Base-by-base conservation (phyloP, 176 grass and related monocot genomes). In the Bonia amplexicaulis region DNA sequence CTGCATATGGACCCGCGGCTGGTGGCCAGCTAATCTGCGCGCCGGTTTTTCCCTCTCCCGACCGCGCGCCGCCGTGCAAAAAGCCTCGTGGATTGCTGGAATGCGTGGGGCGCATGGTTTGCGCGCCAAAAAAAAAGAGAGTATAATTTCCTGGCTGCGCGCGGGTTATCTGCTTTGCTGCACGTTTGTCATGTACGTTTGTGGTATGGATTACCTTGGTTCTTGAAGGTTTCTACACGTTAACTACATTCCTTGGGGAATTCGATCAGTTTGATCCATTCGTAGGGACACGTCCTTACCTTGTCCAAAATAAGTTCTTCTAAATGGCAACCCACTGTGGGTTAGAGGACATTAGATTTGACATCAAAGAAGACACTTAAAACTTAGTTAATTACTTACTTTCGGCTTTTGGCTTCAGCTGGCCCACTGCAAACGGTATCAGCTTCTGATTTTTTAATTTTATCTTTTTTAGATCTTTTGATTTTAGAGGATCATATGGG, bases 271-370 rank as follows among this genome's bases (percentile, higher is more conserved):
- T 83, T 74, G 69, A 81, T 68, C 62, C 40, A 40, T 52, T 83
- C 80, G 16, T 64, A 54, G 16, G 66, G 35, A 25, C 51, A 52
- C 42, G 73, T 77, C 79, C 64, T 39, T 62, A 53, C 79, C 63
- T 27, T 63, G 27, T 88, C 86, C 71, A 3, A 44, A 63, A 49
- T 27, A 52, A 63, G 49, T 40, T 66, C 66, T 61, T 83, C 87
- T 81, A 88, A 79, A 84, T 88, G 81, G 81, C 80, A 12, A 48
- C 55, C 45, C 48, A 10, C 17, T 78, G 65, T 47, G 17, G 19
- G 65, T 49, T 71, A 49, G 33, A 59, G 33, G 68, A 16, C 66
- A 64, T 59, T 17, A 25, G 65, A 33, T 54, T 45, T 78, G 74
- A 84, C 86, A 88, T 73, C 73, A 64, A 45, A 33, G 16, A 12